Base-by-base conservation (phyloP, 2,329 filamentous ascomycete genomes). In the Claviceps pazoutovae region DNA sequence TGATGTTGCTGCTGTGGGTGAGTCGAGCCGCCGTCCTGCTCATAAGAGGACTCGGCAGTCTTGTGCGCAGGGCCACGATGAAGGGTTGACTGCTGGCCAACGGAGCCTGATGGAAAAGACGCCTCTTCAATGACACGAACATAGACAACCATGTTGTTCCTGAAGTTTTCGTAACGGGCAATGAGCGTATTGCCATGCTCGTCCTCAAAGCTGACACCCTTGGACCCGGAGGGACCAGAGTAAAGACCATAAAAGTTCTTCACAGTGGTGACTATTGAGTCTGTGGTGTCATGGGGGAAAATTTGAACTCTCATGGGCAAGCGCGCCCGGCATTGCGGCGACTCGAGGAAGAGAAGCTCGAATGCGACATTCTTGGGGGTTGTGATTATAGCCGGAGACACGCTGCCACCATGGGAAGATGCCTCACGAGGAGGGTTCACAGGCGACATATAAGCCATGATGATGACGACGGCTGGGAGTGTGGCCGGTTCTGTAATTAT, bases 201-300 rank as follows among this genome's bases (percentile, higher is more conserved):
- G 67, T 97, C 91, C 70, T 97, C 91, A 63, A 98, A 97, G 71
- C 88, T 95, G 63, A 98, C 85, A 58, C 93, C 90, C 65, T 84
- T 84, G 59, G 80, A 81, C 59, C 80, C 78, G 56, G 70, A 71
- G 38, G 76, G 74, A 56, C 80, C 83, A 58, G 91, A 87, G 67
- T 96, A 96, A 59, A 98, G 78, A 55, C 93, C 93, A 66, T 95
- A 97, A 72, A 97, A 97, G 74, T 96, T 97, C 78, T 95, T 97
- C 64, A 97, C 91, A 1, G 93, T 97, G 14, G 89, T 93, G 57
- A 97, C 88, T 71, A 98, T 98, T 38, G 90, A 96, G 65, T 97
- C 91, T 21, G 91, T 97, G 50, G 88, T 90, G 73, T 98, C 93
- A 68, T 97, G 90, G 46, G 88, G 88, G 63, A 85, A 95, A 60